Conservation (phyloP, 192 early-diverging fungal genomes). For the Rhizoclosmatium sp. region DNA sequence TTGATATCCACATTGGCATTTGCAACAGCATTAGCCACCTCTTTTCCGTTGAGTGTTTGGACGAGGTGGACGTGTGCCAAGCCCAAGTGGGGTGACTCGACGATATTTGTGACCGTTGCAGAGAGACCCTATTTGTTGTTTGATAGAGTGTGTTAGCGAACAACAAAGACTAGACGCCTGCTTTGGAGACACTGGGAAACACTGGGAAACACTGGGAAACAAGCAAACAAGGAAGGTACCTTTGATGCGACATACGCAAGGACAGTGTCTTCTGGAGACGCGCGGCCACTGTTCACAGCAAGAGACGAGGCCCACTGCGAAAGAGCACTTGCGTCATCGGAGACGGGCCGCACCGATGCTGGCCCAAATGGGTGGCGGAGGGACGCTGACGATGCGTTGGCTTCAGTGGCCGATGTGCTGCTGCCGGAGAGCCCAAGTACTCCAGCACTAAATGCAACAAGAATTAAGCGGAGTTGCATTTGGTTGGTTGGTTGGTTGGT, state of each 20-base stretch:
- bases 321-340: slow-evolving; percentile 55
- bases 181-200: too few species aligned
- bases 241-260: not conserved
- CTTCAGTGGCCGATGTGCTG: too few species aligned
- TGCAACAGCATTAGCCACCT: slow-evolving; percentile 83
- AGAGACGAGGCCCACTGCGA: not conserved
- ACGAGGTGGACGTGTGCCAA: slow-evolving; percentile 87
- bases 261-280: not conserved
- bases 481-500: too few species aligned
- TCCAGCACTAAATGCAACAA: too few species aligned
- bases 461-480: too few species aligned
- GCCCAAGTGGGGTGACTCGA: slow-evolving; percentile 73
- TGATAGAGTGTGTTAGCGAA: too few species aligned
- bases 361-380: not conserved
- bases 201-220: too few species aligned
- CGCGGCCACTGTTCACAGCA: not conserved
- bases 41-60: slow-evolving; percentile 73
- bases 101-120: slow-evolving; percentile 66
- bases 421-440: too few species aligned
- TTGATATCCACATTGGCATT: slow-evolving; percentile 77
- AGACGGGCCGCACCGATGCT: not conserved
- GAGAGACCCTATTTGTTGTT: not conserved
- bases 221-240: not conserved
- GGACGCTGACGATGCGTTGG: not conserved
- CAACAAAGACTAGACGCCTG: too few species aligned